phyloP scores from a whole-genome alignment of 805 yeast genomes.

The Yarrowia divulgata region DNA sequence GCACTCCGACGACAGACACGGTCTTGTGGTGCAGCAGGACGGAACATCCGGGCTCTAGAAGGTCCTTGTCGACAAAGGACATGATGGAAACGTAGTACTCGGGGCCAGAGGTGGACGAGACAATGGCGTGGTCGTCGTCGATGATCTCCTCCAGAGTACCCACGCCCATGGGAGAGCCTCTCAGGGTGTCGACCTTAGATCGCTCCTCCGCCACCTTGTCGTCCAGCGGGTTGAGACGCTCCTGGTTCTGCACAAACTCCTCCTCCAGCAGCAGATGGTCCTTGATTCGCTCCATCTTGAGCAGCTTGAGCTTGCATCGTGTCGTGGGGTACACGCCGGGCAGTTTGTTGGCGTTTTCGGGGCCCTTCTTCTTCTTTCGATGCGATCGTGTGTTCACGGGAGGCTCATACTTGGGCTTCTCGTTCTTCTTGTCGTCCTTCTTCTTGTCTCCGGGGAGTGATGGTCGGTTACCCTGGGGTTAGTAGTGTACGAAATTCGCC shows the following conservation, averaged over 20 bases:
- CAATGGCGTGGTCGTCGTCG: conserved; percentile 99
- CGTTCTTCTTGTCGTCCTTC: conserved; percentile 48
- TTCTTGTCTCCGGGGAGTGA: conserved; percentile 49
- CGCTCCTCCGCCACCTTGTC: conserved; percentile 96
- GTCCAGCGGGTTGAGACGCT: conserved; percentile 92
- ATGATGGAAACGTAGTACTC: conserved; percentile 95
- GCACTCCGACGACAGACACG: conserved; percentile 95
- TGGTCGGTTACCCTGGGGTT: conserved; percentile 49
- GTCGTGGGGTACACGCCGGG: conserved; percentile 92
- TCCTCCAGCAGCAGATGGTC: conserved; percentile 95
- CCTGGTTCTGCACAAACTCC: conserved; percentile 94
- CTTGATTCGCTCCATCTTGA: conserved; percentile 94
- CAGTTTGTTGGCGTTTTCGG: conserved; percentile 85
- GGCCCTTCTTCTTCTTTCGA: conserved; percentile 82
- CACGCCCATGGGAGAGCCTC: conserved; percentile 95
- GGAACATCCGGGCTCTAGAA: conserved; percentile 96
- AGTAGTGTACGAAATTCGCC: conserved; percentile 12
- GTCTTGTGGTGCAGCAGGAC: conserved; percentile 95
- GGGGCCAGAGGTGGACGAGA: conserved; percentile 93
- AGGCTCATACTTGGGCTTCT: conserved; percentile 94
- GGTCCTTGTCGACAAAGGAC: conserved; percentile 95
- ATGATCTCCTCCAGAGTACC: conserved; percentile 97
- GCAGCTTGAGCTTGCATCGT: conserved; percentile 87
- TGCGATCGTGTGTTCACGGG: conserved; percentile 96
- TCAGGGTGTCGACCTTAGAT: conserved; percentile 90